Conservation (phyloP, 2,329 filamentous ascomycete species). For the Rachicladosporium sp. region DNA sequence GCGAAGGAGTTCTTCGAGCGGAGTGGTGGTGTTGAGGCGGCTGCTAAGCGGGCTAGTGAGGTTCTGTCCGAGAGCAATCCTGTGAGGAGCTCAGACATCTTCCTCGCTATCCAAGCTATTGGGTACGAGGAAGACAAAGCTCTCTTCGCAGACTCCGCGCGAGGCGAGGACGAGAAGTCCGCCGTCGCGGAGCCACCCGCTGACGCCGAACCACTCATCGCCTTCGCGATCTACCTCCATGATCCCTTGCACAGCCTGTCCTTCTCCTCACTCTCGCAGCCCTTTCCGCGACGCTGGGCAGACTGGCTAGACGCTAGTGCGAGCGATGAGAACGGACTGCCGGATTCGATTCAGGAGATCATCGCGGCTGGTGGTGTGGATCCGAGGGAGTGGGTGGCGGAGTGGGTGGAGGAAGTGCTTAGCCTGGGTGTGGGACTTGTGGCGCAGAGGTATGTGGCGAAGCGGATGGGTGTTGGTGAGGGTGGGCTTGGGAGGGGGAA, state of each 20-base stretch:
- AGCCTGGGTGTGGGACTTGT: conserved; percentile 69
- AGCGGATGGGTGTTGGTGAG: conserved; percentile 90
- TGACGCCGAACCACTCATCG: conserved; percentile 47
- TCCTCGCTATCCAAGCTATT: conserved; percentile 88
- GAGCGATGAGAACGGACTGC: conserved; percentile 38
- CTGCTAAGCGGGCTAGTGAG: conserved; percentile 67
- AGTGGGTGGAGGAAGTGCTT: conserved; percentile 89
- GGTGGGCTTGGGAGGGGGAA: conserved; percentile 52
- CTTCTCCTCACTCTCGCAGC: conserved; percentile 72
- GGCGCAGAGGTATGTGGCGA: conserved; percentile 88
- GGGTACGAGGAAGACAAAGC: conserved; percentile 49
- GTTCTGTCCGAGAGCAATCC: conserved; percentile 74
- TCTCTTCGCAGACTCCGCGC: conserved; percentile 50
- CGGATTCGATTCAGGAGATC: conserved; percentile 78
- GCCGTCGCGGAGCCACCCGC: conserved; percentile 37
- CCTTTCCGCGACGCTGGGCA: conserved; percentile 73
- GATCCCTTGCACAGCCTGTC: conserved; percentile 88
- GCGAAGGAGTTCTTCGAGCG: conserved; percentile 71
- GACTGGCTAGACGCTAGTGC: conserved; percentile 74
- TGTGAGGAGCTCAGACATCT: conserved; percentile 84
- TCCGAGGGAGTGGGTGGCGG: conserved; percentile 90
- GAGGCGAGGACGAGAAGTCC: conserved; percentile 33
- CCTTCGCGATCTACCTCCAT: conserved; percentile 66
- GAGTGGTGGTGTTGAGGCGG: conserved; percentile 66
- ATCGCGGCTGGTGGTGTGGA: conserved; percentile 65